Evolutionary conservation across 805 yeast genomes (phyloP), one percentile per base, ranked within the genome.

Genomic region (Suhomyces faveliae): DNA sequence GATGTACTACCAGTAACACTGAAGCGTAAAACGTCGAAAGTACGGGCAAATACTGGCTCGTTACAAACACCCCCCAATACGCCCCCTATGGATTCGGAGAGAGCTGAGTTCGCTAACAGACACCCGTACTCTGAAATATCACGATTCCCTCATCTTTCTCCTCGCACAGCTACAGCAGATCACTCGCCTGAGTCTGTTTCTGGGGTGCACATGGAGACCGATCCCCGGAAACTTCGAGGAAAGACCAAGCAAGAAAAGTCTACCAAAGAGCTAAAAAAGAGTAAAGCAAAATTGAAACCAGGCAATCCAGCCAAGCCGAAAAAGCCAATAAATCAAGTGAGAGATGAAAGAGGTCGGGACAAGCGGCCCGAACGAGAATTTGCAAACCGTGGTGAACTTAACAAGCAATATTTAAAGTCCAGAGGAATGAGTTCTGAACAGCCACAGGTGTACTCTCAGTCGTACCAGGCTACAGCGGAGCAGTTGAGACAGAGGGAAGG

Each of bases 201-300:
- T 9, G 12, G 10, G 5, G n/a, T 17, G 21, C 37, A 33, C 11
- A 39, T 39, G 12, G 42, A 39, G 17, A 29, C 44, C 8, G 44
- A 42, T 21, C 44, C 44, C 20, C 19, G 25, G 20, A 30, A 29
- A 21, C 20, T 42, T 11, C 33, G 44, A 12, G 24, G 30, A 15
- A 40, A 40, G 35, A 15, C 19, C 11, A 15, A 33, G 37, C 19
- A 15, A 10, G 37, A 15, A 17, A 17, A 11, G 37, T 12, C 21
- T 2, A 37, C 10, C 4, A 19, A 11, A 10, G 22, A 15, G 19
- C 11, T 25, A 12, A 37, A 37, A 17, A 37, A 37, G 13, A 11
- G 4, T 8, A 20, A 2, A 11, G 25, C 23, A 9, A 19, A n/a
- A 12, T 5, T 5, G 33, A 19, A 5, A 17, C 38, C 13, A 35